Percentiles rank a stretch among this genome's conserved stretches.
Conservation (phyloP, 805 yeast species). For the Lipomyces anomalus region DNA sequence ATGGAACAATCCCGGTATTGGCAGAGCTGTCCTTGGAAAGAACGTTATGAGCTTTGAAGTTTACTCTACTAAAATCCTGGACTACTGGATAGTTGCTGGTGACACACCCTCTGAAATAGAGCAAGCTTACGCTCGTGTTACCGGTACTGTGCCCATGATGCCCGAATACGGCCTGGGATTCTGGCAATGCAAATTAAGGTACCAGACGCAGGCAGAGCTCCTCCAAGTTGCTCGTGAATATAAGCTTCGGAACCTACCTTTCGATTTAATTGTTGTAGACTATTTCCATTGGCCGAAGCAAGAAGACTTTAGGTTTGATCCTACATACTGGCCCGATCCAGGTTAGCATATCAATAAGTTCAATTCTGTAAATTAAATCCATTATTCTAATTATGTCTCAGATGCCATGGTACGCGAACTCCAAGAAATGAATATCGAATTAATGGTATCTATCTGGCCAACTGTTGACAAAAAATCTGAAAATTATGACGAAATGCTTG, state of each 20-base stretch:
- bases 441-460: conserved; percentile 26
- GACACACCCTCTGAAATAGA: too few species aligned
- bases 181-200: conserved; percentile 25
- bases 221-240: too few species aligned
- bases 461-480: conserved; percentile 20
- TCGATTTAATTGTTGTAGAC: conserved; percentile 21
- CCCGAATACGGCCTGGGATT: conserved; percentile 21
- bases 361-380: too few species aligned
- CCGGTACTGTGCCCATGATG: conserved; percentile 25
- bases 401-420: conserved; percentile 24
- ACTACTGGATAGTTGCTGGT: conserved; percentile 22
- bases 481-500: conserved; percentile 21
- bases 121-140: conserved; percentile 17
- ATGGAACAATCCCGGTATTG: conserved; percentile 24
- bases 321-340: conserved; percentile 24
- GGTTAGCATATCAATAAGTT: too few species aligned
- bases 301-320: conserved; percentile 24
- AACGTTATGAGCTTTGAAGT: conserved; percentile 22
- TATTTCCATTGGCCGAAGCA: conserved; percentile 24
- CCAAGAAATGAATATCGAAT: conserved; percentile 13
- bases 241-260: conserved; percentile 18
- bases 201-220: conserved; percentile 24
- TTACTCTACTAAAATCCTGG: conserved; percentile 12
- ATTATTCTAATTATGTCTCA: too few species aligned
- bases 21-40: conserved; percentile 23